phyloP scores from a whole-genome alignment of 345 rosid genomes.

The Nephelium lappaceum region DNA sequence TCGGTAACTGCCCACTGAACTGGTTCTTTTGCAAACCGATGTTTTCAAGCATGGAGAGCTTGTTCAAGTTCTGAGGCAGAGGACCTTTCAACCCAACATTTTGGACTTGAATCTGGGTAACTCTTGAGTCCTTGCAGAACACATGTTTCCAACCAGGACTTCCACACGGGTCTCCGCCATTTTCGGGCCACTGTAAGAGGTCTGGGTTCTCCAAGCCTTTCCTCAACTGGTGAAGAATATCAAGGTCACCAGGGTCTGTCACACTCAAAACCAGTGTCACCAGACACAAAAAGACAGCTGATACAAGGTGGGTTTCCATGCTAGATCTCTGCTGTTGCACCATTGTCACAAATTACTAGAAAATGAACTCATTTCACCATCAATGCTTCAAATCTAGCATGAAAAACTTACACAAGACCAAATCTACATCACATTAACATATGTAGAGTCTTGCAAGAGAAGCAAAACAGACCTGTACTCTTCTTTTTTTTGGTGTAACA shows the following conservation, averaged over 20 bases:
- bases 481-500: neutral
- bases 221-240: slow-evolving; percentile 53
- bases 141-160: slow-evolving; percentile 57
- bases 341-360: slow-evolving; percentile 12
- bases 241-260: slow-evolving; percentile 58
- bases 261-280: slow-evolving; percentile 35
- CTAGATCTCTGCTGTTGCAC: slow-evolving; percentile 25
- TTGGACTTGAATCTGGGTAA: slow-evolving; percentile 68
- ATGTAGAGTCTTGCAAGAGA: neutral
- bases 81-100: slow-evolving; percentile 59
- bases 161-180: slow-evolving; percentile 72
- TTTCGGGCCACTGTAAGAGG: slow-evolving; percentile 65
- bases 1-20: slow-evolving; percentile 62
- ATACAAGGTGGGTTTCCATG: slow-evolving; percentile 39
- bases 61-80: slow-evolving; percentile 63
- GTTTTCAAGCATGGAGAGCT: slow-evolving; percentile 49
- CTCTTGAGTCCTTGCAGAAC: slow-evolving; percentile 47
- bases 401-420: slow-evolving; percentile 7
- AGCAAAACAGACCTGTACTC: neutral
- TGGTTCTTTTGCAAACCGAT: slow-evolving; percentile 67
- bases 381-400: slow-evolving; percentile 35
- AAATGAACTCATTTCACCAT: slow-evolving; percentile 31
- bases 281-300: slow-evolving; percentile 25
- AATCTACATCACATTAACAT: neutral
- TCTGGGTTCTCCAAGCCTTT: slow-evolving; percentile 69